Evolutionary conservation across 2,329 filamentous ascomycete genomes (phyloP).

Genomic region (Ustulina deusta): DNA sequence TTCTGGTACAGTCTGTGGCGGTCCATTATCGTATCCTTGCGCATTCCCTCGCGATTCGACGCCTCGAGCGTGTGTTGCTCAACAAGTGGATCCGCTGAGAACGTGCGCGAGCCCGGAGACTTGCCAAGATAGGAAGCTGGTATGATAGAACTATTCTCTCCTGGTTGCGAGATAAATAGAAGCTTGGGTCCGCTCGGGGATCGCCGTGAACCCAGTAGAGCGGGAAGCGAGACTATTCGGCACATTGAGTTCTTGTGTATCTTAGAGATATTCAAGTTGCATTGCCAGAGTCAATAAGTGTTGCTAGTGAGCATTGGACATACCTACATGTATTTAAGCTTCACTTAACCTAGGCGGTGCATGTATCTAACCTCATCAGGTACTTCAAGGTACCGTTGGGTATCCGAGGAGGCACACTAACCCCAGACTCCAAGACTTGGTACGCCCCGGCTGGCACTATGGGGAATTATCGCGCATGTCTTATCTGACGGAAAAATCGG

Average conservation of each 20-base stretch:
- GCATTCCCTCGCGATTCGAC: constrained; percentile 15
- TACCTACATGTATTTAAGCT: not conserved
- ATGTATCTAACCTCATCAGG: no score
- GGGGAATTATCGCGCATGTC: not conserved
- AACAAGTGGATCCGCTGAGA: constrained; percentile 29
- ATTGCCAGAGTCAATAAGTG: not conserved
- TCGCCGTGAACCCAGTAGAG: constrained; percentile 1
- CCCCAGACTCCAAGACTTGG: constrained; percentile 30
- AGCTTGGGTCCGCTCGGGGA: not conserved
- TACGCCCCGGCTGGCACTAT: not conserved
- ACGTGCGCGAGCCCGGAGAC: constrained; percentile 15
- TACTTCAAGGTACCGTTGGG: no score
- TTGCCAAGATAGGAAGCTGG: constrained; percentile 39
- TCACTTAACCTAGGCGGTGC: not conserved
- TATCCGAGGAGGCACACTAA: not conserved
- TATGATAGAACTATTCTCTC: not conserved
- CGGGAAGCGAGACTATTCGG: not conserved
- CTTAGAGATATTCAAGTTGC: not conserved
- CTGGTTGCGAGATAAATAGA: constrained; percentile 26
- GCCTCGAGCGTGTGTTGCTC: constrained; percentile 5
- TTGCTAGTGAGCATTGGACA: not conserved
- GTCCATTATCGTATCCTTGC: constrained; percentile 29
- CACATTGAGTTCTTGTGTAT: no score
- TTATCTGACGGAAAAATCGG: not conserved
- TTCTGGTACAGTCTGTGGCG: constrained; percentile 14